These are phyloP conservation scores for Viridothelium virens DNA, from an alignment of 495 filamentous ascomycete genomes.

Conservation along the genomic window DNA sequence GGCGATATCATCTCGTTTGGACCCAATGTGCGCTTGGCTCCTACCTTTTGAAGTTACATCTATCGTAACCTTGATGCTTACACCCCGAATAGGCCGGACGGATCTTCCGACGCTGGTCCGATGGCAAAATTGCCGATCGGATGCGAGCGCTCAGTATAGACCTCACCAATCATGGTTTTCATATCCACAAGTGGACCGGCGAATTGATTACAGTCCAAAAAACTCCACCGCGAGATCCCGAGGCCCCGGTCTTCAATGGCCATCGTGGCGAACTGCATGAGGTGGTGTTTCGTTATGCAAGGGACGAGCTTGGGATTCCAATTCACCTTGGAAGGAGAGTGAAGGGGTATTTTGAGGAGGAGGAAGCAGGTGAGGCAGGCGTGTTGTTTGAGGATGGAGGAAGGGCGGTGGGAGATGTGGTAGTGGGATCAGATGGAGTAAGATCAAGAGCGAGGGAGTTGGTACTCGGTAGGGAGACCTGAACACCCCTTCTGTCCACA, in stretches of 20 bases:
- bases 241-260: slow-evolving; percentile 53
- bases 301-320: slow-evolving; percentile 47
- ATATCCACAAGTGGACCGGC: slow-evolving; percentile 53
- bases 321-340: slow-evolving; percentile 49
- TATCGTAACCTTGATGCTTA: no score
- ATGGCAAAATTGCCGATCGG: slow-evolving; percentile 40
- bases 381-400: slow-evolving; percentile 48
- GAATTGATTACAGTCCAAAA: slow-evolving; percentile 52
- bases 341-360: slow-evolving; percentile 50
- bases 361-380: slow-evolving; percentile 38
- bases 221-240: slow-evolving; percentile 37
- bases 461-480: slow-evolving; percentile 44
- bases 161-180: slow-evolving; percentile 45
- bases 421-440: slow-evolving; percentile 54
- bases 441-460: slow-evolving; percentile 51
- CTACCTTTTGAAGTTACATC: slow-evolving; percentile 13
- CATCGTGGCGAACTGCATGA: slow-evolving; percentile 54
- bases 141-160: slow-evolving; percentile 48
- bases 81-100: slow-evolving; percentile 7
- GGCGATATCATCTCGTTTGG: slow-evolving; percentile 61
- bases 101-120: slow-evolving; percentile 35
- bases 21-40: slow-evolving; percentile 52
- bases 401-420: slow-evolving; percentile 45
- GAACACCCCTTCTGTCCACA: no score
- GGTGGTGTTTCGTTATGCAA: slow-evolving; percentile 51